Base-by-base conservation (phyloP, 495 filamentous ascomycete genomes). In the Penicillium longicatenatum region DNA sequence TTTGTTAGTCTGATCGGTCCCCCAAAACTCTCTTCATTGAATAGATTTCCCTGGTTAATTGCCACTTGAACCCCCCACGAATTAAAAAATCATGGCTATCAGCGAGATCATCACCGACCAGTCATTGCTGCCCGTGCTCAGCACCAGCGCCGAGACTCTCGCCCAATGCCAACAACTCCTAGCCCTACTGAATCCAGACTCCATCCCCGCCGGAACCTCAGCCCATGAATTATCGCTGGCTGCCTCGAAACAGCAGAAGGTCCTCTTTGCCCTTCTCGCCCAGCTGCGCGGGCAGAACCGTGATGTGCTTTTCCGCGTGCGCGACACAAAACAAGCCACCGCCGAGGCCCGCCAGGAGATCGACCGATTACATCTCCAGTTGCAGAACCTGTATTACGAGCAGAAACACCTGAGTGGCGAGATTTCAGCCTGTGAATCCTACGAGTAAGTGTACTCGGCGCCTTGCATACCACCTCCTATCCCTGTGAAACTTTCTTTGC, bases 381-480 rank as follows among this genome's bases (percentile, higher is more conserved):
- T 98, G 26, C 93, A 98, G 70, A 98, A 98, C 69, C 79, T 98
- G 22, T 93, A 95, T 72, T 98, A 98, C 70, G 94, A 98, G 71
- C 92, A 97, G 70, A 81, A 90, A 56, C 90, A 97, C 74, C 76
- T 98, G 57, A 84, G 86, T 45, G 90, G 91, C 21, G 95, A 98
- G 73, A 98, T 98, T 60, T 77, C 82, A 3, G 92, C 90, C 30
- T 97, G 95, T 74, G 90, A 94, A 67, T 86, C 86, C 37, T 98
- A 96, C 59, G 89, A 96, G 93, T 97, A 79, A 59, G 90, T 85
- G 8, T n/a, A 22, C 43, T 20, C 26, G 30, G 19, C 20, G 30
- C 31, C 45, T 21, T 55, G 19, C 21, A 45, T 53, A 9, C 3
- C 26, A 11, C 30, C 12, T 35, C 20, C 47, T 22, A 26, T 6